phyloP scores from a whole-genome alignment of 2,329 filamentous ascomycete species.

The Neonectria ditissima region DNA sequence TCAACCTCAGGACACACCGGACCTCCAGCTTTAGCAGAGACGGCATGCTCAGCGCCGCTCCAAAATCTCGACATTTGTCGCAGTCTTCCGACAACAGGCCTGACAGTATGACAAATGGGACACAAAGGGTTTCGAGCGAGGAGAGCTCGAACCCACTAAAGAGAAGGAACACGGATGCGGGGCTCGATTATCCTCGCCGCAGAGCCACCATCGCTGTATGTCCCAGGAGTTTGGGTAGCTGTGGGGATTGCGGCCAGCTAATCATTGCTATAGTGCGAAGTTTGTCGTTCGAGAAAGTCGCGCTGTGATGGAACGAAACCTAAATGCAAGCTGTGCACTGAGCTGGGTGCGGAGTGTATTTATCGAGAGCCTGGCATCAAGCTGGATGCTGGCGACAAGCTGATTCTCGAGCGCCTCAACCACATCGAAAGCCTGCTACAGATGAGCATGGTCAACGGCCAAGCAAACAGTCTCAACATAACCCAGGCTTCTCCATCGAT shows the following conservation, averaged over 20 bases:
- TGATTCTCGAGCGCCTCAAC: conserved; percentile 82
- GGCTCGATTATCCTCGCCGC: conserved; percentile 72
- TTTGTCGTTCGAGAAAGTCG: conserved; percentile 83
- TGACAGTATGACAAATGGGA: conserved; percentile 57
- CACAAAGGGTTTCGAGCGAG: conserved; percentile 60
- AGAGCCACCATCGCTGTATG: conserved; percentile 75
- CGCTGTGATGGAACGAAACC: conserved; percentile 83
- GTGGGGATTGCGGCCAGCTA: conserved; percentile 25
- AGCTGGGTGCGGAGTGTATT: conserved; percentile 84
- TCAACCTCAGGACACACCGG: conserved; percentile 60
- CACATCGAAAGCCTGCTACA: conserved; percentile 85
- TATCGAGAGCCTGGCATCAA: conserved; percentile 90
- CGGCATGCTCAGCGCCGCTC: conserved; percentile 64
- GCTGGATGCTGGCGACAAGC: conserved; percentile 86
- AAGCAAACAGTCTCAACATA: conserved; percentile 64
- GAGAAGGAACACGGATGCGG: conserved; percentile 70
- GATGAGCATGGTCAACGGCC: conserved; percentile 68
- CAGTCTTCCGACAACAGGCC: conserved; percentile 64
- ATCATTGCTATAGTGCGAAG: conserved; percentile 72
- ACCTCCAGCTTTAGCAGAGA: conserved; percentile 63
- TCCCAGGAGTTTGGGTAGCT: conserved; percentile 30
- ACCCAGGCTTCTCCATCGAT: conserved; percentile 73
- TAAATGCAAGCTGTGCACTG: conserved; percentile 86
- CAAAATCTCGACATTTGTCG: conserved; percentile 66
- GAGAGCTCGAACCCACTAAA: conserved; percentile 70